These are phyloP conservation scores for Nakaseomyces delphensis DNA, from an alignment of 1,139 yeast species.

Conservation along the genomic window DNA sequence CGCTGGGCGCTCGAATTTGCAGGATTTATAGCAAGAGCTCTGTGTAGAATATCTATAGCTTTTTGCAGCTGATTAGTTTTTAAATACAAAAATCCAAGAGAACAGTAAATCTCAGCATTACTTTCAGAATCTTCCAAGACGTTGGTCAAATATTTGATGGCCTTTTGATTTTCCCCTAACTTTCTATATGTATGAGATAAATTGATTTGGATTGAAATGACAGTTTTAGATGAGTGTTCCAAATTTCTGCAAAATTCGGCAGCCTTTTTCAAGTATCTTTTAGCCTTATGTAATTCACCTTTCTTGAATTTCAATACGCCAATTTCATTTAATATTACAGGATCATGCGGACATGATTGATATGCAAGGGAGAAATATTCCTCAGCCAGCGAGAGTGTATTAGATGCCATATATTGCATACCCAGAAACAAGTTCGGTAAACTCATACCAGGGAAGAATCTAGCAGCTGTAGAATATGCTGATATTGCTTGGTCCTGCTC, in stretches of 20 bases:
- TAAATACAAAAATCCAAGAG: conserved; percentile 75
- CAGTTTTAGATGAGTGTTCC: conserved; percentile 72
- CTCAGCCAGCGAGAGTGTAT: conserved; percentile 71
- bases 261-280: conserved; percentile 63
- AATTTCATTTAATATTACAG: conserved; percentile 77
- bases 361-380: conserved; percentile 75
- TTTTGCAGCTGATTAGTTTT: conserved; percentile 54
- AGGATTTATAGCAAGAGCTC: conserved; percentile 71
- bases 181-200: conserved; percentile 86
- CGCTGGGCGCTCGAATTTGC: conserved; percentile 82
- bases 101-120: conserved; percentile 70
- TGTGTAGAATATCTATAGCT: conserved; percentile 73
- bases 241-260: conserved; percentile 58
- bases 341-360: conserved; percentile 75
- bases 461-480: conserved; percentile 92
- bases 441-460: conserved; percentile 91
- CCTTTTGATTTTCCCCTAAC: conserved; percentile 50
- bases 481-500: conserved; percentile 98
- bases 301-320: conserved; percentile 86
- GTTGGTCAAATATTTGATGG: conserved; percentile 67
- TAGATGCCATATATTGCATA: conserved; percentile 90
- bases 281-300: conserved; percentile 60
- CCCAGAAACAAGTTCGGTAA: conserved; percentile 85
- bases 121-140: conserved; percentile 62
- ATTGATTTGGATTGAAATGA: conserved; percentile 82